These are phyloP conservation scores for Monosporascus sp. DNA, from an alignment of 2,329 filamentous ascomycete genomes.

Conservation along the genomic window DNA sequence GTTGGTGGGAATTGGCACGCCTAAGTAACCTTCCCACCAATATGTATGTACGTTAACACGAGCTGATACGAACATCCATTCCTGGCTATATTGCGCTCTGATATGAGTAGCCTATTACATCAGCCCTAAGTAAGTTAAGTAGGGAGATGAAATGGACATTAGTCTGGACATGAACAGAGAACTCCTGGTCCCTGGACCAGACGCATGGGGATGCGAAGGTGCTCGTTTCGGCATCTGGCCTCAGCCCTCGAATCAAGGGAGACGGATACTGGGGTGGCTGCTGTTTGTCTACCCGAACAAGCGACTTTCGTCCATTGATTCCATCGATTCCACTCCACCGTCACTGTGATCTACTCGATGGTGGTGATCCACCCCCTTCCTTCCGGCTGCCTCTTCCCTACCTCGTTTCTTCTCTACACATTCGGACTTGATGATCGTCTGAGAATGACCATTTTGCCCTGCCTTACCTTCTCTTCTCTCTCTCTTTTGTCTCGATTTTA, in stretches of 20 bases:
- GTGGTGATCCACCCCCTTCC: neutral
- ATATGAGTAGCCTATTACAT: too few species aligned
- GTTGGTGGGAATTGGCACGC: too few species aligned
- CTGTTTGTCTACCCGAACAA: neutral
- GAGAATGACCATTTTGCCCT: neutral
- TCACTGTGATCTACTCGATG: too few species aligned
- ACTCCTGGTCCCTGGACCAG: too few species aligned
- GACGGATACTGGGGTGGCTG: neutral
- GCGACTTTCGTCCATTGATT: neutral
- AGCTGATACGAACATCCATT: too few species aligned
- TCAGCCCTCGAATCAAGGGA: neutral
- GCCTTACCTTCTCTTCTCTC: neutral
- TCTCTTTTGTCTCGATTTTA: neutral
- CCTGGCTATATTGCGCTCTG: too few species aligned
- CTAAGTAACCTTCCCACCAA: too few species aligned
- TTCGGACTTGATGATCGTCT: neutral
- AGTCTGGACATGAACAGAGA: too few species aligned
- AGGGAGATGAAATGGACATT: too few species aligned
- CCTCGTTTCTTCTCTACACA: neutral
- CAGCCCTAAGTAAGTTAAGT: too few species aligned
- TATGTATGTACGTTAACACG: too few species aligned
- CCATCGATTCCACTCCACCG: too few species aligned
- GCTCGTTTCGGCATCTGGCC: neutral
- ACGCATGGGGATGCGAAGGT: neutral
- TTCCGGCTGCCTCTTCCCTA: neutral